Percentiles rank a stretch among this genome's conserved stretches.
Conservation (phyloP, 2,329 filamentous ascomycete genomes). For the Penicillium sclerotiorum region DNA sequence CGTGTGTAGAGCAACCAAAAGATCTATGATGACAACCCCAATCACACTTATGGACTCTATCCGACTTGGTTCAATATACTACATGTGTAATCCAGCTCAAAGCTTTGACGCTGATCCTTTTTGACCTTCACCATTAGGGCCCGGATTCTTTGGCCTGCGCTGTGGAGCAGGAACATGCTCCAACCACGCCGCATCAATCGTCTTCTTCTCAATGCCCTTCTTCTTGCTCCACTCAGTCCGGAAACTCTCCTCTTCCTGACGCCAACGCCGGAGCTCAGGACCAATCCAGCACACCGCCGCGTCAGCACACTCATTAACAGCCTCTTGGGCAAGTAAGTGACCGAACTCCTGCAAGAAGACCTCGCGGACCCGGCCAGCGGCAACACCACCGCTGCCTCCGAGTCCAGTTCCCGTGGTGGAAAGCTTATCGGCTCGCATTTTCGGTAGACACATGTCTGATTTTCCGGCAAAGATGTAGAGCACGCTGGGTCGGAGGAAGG, state of each 20-base stretch:
- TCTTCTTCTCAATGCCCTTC: slow-evolving; percentile 57
- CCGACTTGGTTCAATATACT: no score
- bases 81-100: no score
- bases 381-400: slow-evolving; percentile 57
- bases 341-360: slow-evolving; percentile 67
- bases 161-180: slow-evolving; percentile 38
- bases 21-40: no score
- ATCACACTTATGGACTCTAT: no score
- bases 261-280: slow-evolving; percentile 61
- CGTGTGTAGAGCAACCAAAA: no score
- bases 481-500: slow-evolving; percentile 48
- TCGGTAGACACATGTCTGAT: slow-evolving; percentile 44
- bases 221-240: slow-evolving; percentile 56
- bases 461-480: slow-evolving; percentile 50
- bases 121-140: background rate
- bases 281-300: slow-evolving; percentile 60
- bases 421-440: slow-evolving; percentile 46
- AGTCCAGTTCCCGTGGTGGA: slow-evolving; percentile 42
- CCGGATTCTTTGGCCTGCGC: slow-evolving; percentile 29
- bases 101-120: background rate
- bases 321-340: slow-evolving; percentile 84
- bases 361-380: slow-evolving; percentile 67
- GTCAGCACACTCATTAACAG: slow-evolving; percentile 66
- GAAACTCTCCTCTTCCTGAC: slow-evolving; percentile 59
- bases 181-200: slow-evolving; percentile 58